Evolutionary conservation across 2,329 filamentous ascomycete genomes (phyloP).

Genomic region (Hymenotorrendiella dingleyae): DNA sequence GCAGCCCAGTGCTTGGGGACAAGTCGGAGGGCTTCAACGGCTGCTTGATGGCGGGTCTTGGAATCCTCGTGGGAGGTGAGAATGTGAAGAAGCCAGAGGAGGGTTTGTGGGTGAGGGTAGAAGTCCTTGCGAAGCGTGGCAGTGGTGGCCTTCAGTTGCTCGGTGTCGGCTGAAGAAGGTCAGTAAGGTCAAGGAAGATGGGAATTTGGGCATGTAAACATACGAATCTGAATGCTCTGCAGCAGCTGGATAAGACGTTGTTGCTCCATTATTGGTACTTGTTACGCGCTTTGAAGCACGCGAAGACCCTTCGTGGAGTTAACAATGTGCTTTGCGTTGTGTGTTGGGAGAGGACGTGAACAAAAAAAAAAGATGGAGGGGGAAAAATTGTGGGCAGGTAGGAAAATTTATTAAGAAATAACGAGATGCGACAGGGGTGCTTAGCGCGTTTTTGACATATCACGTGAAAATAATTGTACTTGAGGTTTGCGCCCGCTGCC

Average conservation of each 20-base stretch:
- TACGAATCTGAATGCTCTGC: constrained; percentile 81
- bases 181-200: constrained; percentile 19
- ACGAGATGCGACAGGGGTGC: background rate
- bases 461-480: no score
- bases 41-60: constrained; percentile 74
- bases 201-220: constrained; percentile 35
- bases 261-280: constrained; percentile 58
- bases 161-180: constrained; percentile 66
- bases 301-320: background rate
- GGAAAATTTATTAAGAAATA: no score
- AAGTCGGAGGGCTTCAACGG: constrained; percentile 80
- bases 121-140: constrained; percentile 87
- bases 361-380: background rate
- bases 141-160: constrained; percentile 84
- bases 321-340: background rate
- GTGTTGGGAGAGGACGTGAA: background rate
- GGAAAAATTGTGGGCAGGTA: background rate
- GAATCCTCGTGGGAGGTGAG: constrained; percentile 66
- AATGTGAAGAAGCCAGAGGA: constrained; percentile 82
- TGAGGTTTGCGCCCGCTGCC: no score
- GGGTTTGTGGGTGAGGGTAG: constrained; percentile 78
- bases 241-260: constrained; percentile 82
- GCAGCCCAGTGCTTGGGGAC: constrained; percentile 81
- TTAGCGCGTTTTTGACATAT: background rate
- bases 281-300: background rate